Percentiles rank a stretch among this genome's conserved stretches.
Evolutionary conservation across 116 monocot species (phyloP).

Genomic region (Phalaenopsis hybrid): DNA sequence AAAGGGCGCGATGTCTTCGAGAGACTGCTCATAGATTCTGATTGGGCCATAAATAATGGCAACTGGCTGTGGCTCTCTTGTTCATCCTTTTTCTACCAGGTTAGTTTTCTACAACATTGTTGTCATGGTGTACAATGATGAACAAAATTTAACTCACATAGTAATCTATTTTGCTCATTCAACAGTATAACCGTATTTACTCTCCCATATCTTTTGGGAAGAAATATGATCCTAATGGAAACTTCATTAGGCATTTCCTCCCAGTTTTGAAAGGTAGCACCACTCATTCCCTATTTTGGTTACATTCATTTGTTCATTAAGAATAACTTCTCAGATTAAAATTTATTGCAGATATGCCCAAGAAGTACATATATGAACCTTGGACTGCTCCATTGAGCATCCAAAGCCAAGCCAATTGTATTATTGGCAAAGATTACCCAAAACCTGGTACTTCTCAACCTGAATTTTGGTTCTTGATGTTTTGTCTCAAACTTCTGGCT

Average conservation of each 20-base stretch:
- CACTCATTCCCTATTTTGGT: neutral
- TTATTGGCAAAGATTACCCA: slow-evolving; percentile 82
- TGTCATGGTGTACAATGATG: neutral
- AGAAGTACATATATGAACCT: slow-evolving; percentile 89
- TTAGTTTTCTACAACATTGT: slow-evolving; percentile 12
- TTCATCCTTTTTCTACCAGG: slow-evolving; percentile 94
- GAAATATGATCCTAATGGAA: slow-evolving; percentile 82
- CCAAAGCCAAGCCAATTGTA: slow-evolving; percentile 73
- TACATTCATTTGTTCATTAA: neutral
- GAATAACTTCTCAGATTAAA: neutral
- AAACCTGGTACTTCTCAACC: slow-evolving; percentile 42
- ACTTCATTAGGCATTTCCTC: slow-evolving; percentile 73
- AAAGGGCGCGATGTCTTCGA: slow-evolving; percentile 93
- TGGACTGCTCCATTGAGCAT: slow-evolving; percentile 80
- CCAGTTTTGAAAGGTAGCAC: slow-evolving; percentile 70
- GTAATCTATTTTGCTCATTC: neutral
- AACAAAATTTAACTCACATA: neutral
- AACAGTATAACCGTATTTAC: slow-evolving; percentile 76
- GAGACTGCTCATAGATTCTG: slow-evolving; percentile 74
- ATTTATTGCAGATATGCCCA: slow-evolving; percentile 65
- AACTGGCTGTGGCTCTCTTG: slow-evolving; percentile 97
- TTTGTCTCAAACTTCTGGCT: neutral
- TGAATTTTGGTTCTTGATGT: neutral
- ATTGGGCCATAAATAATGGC: slow-evolving; percentile 93
- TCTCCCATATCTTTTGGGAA: slow-evolving; percentile 83